A percentile compares a stretch with the other conserved stretches of the same genome.
Evolutionary conservation across 768 basidiomycete genomes (phyloP).

Genomic region (Myochromella boudieri): DNA sequence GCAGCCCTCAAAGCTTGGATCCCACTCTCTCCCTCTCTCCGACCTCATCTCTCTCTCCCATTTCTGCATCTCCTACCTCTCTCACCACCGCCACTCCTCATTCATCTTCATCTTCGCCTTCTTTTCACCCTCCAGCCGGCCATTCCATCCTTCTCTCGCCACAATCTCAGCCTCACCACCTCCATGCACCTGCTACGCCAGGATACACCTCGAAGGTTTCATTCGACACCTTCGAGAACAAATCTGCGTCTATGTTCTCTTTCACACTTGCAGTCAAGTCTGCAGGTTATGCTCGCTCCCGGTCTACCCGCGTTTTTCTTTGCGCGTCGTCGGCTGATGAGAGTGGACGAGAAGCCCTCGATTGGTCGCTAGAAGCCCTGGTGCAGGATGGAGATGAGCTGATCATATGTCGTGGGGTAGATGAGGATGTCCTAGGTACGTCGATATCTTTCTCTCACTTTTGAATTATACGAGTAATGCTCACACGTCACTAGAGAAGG

Average conservation of each 20-base stretch:
- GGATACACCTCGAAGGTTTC: constrained; percentile 72
- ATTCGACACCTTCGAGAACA: constrained; percentile 87
- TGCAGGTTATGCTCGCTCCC: constrained; percentile 72
- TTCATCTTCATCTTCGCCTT: not conserved
- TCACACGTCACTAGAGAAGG: constrained; percentile 51
- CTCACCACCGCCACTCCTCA: constrained; percentile 3
- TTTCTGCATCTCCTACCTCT: constrained; percentile 5
- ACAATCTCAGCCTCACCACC: constrained; percentile 12
- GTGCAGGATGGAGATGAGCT: constrained; percentile 91
- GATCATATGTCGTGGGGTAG: constrained; percentile 87
- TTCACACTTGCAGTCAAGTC: constrained; percentile 84
- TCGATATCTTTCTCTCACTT: constrained; percentile 1
- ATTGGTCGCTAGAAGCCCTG: constrained; percentile 88
- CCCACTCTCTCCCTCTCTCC: constrained; percentile 12
- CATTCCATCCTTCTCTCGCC: constrained; percentile 14
- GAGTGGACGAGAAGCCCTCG: constrained; percentile 83
- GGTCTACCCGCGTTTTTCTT: constrained; percentile 83
- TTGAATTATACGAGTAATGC: not conserved
- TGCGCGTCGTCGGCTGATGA: constrained; percentile 90
- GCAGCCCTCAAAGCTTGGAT: constrained; percentile 21
- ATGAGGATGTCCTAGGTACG: constrained; percentile 81
- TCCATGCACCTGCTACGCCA: constrained; percentile 19
- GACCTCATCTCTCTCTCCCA: constrained; percentile 13
- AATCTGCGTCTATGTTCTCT: constrained; percentile 81
- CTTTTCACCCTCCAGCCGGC: not conserved